These are phyloP conservation scores for Vinca minor DNA, from an alignment of 257 asterid species.

Conservation along the genomic window DNA sequence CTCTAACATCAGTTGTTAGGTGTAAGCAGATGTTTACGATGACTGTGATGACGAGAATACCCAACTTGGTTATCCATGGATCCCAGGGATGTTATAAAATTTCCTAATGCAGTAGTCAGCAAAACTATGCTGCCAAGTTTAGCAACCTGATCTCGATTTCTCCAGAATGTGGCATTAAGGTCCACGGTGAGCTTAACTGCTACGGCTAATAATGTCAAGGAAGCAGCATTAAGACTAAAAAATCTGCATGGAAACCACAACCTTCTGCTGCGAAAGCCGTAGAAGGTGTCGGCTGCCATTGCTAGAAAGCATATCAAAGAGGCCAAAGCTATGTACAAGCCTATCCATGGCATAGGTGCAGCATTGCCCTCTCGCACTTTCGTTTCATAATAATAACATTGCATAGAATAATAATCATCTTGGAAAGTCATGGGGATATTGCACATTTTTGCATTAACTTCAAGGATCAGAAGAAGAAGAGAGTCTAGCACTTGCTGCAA, in stretches of 20 bases:
- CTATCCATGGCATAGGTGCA: constrained; percentile 20
- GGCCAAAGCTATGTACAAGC: constrained; percentile 20
- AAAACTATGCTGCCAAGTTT: constrained; percentile 17
- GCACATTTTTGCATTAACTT: too few relatives aligned
- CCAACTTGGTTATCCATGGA: constrained; percentile 9
- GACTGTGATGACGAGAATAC: constrained; percentile 18
- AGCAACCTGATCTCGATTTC: constrained; percentile 21
- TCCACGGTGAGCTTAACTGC: constrained; percentile 19
- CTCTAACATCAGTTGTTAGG: background rate
- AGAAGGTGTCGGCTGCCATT: too few relatives aligned
- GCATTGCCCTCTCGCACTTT: background rate
- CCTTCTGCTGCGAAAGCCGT: too few relatives aligned
- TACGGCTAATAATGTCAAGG: constrained; percentile 19
- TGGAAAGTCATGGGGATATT: too few relatives aligned
- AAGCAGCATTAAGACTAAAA: constrained; percentile 20
- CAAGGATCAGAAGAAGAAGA: too few relatives aligned
- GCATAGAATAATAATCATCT: too few relatives aligned
- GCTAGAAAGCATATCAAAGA: constrained; percentile 17
- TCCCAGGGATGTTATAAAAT: constrained; percentile 18
- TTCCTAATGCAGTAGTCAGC: constrained; percentile 19
- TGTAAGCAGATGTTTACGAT: too few relatives aligned
- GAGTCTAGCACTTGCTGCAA: too few relatives aligned
- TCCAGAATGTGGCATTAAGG: constrained; percentile 7
- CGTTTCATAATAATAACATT: too few relatives aligned
- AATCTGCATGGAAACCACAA: constrained; percentile 26